Percentiles rank a stretch among this genome's conserved stretches.
Evolutionary conservation across 2,329 filamentous ascomycete genomes (phyloP).

Genomic region (Fusarium transvaalense): DNA sequence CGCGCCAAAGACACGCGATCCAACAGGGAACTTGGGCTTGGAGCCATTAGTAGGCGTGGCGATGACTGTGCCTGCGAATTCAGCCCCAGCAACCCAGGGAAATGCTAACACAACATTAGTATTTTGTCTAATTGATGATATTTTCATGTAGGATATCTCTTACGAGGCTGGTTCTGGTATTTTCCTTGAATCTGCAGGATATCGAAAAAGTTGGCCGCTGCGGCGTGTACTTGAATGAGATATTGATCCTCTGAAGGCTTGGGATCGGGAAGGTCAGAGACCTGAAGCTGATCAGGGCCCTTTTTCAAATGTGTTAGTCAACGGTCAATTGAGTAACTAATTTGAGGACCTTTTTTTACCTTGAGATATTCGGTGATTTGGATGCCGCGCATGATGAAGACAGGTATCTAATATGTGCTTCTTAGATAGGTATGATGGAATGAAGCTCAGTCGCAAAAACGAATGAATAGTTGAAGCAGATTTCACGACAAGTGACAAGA

Average conservation of each 20-base stretch:
- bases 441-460: background rate
- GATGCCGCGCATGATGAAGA: conserved; percentile 76
- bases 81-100: conserved; percentile 87
- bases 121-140: background rate
- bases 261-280: conserved; percentile 81
- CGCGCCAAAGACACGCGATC: conserved; percentile 88
- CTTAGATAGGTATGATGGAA: background rate
- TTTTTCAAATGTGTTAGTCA: conserved; percentile 51
- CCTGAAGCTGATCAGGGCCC: conserved; percentile 83
- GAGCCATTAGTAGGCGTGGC: conserved; percentile 68
- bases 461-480: background rate
- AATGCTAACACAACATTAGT: conserved; percentile 63
- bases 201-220: conserved; percentile 97
- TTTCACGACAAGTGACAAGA: background rate
- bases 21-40: conserved; percentile 75
- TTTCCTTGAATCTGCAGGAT: conserved; percentile 94
- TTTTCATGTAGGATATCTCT: conserved; percentile 21
- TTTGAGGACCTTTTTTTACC: conserved; percentile 58
- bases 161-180: conserved; percentile 90
- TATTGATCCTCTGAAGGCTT: conserved; percentile 80
- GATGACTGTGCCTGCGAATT: conserved; percentile 86
- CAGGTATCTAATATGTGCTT: background rate
- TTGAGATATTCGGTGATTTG: conserved; percentile 81
- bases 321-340: background rate
- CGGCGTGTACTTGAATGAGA: conserved; percentile 85